Conservation (phyloP, 176 grass and related monocot species). For the Rhynchospora pubera region DNA sequence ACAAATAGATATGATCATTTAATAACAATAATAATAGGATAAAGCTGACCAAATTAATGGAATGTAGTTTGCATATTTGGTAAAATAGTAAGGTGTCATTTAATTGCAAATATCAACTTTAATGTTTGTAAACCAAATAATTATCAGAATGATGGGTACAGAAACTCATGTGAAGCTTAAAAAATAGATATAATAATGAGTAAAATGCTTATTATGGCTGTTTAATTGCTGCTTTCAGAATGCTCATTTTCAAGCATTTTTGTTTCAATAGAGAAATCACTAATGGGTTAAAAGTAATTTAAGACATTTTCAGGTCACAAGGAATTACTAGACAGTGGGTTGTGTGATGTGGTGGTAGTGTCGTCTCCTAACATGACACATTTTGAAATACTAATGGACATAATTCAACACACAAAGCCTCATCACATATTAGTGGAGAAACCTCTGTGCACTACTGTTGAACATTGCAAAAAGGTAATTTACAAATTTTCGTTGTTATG, state of each 20-base stretch:
- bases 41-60: background rate
- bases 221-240: background rate
- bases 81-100: background rate
- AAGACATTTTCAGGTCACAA: constrained; percentile 68
- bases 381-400: constrained; percentile 76
- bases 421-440: constrained; percentile 95
- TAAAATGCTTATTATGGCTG: background rate
- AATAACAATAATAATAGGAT: background rate
- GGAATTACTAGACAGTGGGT: constrained; percentile 65
- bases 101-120: background rate
- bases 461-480: constrained; percentile 64
- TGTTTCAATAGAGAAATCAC: background rate
- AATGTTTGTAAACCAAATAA: background rate
- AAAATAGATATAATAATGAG: background rate
- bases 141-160: background rate
- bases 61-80: background rate
- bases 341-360: constrained; percentile 66
- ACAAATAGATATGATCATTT: background rate
- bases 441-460: constrained; percentile 73
- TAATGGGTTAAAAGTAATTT: constrained; percentile 6
- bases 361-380: constrained; percentile 97
- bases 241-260: background rate
- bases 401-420: constrained; percentile 38
- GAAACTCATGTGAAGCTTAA: background rate
- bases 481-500: background rate